Evolutionary conservation across 352 stramenopile species (phyloP).

Genomic region (Phytophthora capsici): DNA sequence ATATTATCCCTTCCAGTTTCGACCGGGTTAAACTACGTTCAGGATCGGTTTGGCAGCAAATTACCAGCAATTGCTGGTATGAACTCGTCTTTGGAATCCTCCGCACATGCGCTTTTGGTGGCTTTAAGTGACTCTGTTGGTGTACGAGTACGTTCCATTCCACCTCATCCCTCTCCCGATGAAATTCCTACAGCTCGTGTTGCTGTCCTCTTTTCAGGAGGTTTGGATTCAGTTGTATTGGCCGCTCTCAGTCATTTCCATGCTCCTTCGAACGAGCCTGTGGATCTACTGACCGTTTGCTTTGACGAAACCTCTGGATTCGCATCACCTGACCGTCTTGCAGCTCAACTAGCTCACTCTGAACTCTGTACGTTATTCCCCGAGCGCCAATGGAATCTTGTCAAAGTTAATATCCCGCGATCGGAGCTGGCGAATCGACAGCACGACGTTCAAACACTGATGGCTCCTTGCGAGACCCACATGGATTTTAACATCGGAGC

Average conservation of each 20-base stretch:
- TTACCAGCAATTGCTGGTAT: constrained; percentile 15
- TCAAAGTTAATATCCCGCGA: constrained; percentile 86
- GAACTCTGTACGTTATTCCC: constrained; percentile 91
- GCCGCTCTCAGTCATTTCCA: constrained; percentile 90
- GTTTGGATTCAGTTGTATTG: constrained; percentile 96
- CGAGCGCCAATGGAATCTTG: constrained; percentile 80
- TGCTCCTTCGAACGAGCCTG: constrained; percentile 53
- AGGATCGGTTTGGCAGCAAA: constrained; percentile 43
- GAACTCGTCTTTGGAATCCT: constrained; percentile 21
- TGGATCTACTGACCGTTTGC: constrained; percentile 96
- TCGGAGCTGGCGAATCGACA: constrained; percentile 73
- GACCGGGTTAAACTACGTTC: not conserved
- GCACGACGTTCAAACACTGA: constrained; percentile 73
- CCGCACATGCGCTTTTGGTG: constrained; percentile 54
- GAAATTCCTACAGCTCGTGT: constrained; percentile 40
- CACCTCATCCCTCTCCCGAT: not conserved
- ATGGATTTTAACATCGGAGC: constrained; percentile 99
- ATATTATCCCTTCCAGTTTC: not conserved
- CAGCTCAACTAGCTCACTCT: constrained; percentile 79
- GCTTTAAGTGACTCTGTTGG: constrained; percentile 84
- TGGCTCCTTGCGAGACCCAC: constrained; percentile 88
- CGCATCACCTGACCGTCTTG: constrained; percentile 91
- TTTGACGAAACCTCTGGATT: constrained; percentile 83
- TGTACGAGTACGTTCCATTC: constrained; percentile 79
- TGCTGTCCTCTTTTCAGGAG: constrained; percentile 96